phyloP scores from a whole-genome alignment of 2,329 filamentous ascomycete genomes.

The Fonsecaea nubica region DNA sequence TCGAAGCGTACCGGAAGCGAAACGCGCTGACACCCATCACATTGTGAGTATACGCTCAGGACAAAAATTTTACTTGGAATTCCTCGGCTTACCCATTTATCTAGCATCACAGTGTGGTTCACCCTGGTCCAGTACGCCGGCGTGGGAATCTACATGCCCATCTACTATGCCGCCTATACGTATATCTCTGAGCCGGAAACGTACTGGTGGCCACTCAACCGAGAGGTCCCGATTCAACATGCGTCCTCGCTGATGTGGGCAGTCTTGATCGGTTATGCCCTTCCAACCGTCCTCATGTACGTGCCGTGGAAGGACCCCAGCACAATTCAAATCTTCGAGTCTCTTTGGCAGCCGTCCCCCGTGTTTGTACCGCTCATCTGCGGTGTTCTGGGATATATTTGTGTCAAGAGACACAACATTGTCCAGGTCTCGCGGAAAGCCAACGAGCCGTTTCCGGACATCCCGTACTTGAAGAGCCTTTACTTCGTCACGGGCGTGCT shows the following conservation, averaged over 20 bases:
- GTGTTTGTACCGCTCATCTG: constrained; percentile 14
- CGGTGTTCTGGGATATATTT: constrained; percentile 10
- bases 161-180: constrained; percentile 18
- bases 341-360: constrained; percentile 15
- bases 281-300: constrained; percentile 16
- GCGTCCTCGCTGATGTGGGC: constrained; percentile 7
- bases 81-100: not conserved
- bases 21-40: constrained; percentile 13
- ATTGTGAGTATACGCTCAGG: constrained; percentile 18
- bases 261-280: constrained; percentile 10
- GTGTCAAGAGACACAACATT: constrained; percentile 9
- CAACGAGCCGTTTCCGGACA: constrained; percentile 1
- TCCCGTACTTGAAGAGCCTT: constrained; percentile 3
- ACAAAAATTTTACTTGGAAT: not conserved
- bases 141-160: constrained; percentile 17
- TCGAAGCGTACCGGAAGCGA: constrained; percentile 17
- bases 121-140: constrained; percentile 11
- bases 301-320: constrained; percentile 4
- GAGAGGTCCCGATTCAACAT: constrained; percentile 16
- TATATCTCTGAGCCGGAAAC: constrained; percentile 16
- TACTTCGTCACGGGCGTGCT: constrained; percentile 15
- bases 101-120: constrained; percentile 21
- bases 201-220: constrained; percentile 20
- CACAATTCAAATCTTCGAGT: constrained; percentile 16
- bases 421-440: constrained; percentile 6